Evolutionary conservation across 2,329 filamentous ascomycete genomes (phyloP).

Genomic region (Fusarium udum): DNA sequence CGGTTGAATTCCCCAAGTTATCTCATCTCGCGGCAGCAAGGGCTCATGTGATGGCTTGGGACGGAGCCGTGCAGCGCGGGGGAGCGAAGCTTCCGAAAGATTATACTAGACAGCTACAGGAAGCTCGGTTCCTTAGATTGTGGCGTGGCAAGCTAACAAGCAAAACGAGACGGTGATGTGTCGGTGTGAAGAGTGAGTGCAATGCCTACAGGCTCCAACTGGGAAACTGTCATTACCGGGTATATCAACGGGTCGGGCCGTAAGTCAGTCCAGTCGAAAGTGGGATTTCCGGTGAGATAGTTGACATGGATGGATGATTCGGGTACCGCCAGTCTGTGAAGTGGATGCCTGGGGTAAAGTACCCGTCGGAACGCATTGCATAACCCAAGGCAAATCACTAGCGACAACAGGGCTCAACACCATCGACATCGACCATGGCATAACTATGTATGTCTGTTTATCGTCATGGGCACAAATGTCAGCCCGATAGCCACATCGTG

Average conservation of each 20-base stretch:
- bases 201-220: neutral
- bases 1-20: conserved; percentile 23
- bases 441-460: conserved; percentile 11
- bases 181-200: conserved; percentile 32
- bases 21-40: conserved; percentile 37
- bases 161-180: conserved; percentile 18
- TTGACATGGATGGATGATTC: conserved; percentile 16
- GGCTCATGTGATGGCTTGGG: conserved; percentile 42
- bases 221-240: conserved; percentile 28
- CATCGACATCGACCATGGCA: conserved; percentile 11
- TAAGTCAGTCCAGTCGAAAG: conserved; percentile 29
- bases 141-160: conserved; percentile 12
- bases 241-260: conserved; percentile 43
- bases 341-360: conserved; percentile 18
- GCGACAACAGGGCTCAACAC: conserved; percentile 4
- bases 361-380: conserved; percentile 11
- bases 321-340: neutral
- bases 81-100: conserved; percentile 16
- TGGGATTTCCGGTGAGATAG: conserved; percentile 27
- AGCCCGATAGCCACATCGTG: conserved; percentile 28
- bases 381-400: neutral
- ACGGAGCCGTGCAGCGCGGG: conserved; percentile 32
- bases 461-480: conserved; percentile 26
- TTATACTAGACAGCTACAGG: conserved; percentile 10
- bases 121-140: conserved; percentile 10